These are phyloP conservation scores for Alternaria sp. DNA, from an alignment of 2,329 filamentous ascomycete species.

Conservation along the genomic window DNA sequence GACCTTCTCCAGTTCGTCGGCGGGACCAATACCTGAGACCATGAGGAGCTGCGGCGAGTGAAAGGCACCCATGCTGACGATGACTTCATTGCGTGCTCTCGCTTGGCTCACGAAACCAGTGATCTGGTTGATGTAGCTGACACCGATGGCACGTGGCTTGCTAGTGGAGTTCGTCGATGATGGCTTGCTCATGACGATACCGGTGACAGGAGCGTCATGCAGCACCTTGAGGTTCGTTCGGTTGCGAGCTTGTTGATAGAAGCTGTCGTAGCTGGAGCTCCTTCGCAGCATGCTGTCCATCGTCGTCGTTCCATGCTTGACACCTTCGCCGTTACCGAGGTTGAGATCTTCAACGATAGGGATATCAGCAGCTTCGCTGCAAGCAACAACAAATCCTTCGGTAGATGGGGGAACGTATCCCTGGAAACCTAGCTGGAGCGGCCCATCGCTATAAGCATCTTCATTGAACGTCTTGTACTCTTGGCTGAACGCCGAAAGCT, in stretches of 20 bases:
- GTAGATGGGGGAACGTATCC: conserved; percentile 38
- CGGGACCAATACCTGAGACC: conserved; percentile 48
- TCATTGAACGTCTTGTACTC: conserved; percentile 38
- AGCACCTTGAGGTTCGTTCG: conserved; percentile 39
- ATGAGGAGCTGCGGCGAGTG: conserved; percentile 49
- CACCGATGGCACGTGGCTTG: conserved; percentile 30
- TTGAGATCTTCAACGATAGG: conserved; percentile 45
- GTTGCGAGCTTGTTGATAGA: conserved; percentile 35
- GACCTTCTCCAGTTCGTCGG: conserved; percentile 24
- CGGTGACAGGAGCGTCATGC: conserved; percentile 34
- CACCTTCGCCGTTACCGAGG: conserved; percentile 34
- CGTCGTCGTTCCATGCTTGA: conserved; percentile 41
- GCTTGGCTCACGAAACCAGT: conserved; percentile 34
- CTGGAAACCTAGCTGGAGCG: conserved; percentile 38
- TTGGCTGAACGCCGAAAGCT: conserved; percentile 33
- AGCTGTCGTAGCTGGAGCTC: conserved; percentile 41
- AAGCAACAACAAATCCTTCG: conserved; percentile 36
- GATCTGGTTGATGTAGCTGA: conserved; percentile 33
- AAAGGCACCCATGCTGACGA: conserved; percentile 43
- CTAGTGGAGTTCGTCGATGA: neutral
- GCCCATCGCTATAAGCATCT: conserved; percentile 33
- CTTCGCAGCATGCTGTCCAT: conserved; percentile 26
- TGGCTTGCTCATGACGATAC: conserved; percentile 26
- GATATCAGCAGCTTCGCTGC: conserved; percentile 35
- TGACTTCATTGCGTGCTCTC: conserved; percentile 36